phyloP scores from a whole-genome alignment of 164 flowering plant species.

The Piper betle region DNA sequence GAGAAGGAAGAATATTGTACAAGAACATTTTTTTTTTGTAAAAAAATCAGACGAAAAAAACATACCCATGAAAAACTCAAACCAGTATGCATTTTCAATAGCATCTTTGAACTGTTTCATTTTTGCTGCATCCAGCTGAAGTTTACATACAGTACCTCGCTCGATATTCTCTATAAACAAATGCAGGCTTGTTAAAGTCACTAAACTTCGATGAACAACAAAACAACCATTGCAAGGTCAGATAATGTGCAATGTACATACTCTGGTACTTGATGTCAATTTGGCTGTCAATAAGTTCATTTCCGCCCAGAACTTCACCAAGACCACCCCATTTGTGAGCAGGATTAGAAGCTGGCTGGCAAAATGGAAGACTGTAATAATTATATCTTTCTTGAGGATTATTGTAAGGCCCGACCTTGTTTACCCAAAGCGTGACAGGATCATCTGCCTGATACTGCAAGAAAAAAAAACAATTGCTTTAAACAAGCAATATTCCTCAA shows the following conservation, averaged over 20 bases:
- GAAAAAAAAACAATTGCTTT: too few species aligned
- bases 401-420: constrained; percentile 97
- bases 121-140: constrained; percentile 63
- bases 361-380: constrained; percentile 92
- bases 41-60: not conserved
- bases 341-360: constrained; percentile 43
- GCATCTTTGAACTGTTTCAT: constrained; percentile 92
- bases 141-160: constrained; percentile 46
- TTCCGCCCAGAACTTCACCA: constrained; percentile 98
- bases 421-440: constrained; percentile 83
- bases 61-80: constrained; percentile 97
- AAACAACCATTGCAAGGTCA: not conserved
- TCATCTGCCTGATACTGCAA: constrained; percentile 74
- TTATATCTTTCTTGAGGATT: constrained; percentile 99
- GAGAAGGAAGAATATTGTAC: not conserved
- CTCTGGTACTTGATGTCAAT: constrained; percentile 70
- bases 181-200: not conserved
- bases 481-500: too few species aligned
- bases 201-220: not conserved
- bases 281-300: constrained; percentile 94
- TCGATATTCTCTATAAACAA: constrained; percentile 59
- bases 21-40: too few species aligned
- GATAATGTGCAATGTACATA: constrained; percentile 20
- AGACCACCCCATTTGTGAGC: constrained; percentile 99
- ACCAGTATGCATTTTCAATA: constrained; percentile 85